These are phyloP conservation scores for Auricularia cornea DNA, from an alignment of 768 basidiomycete genomes.

Conservation along the genomic window DNA sequence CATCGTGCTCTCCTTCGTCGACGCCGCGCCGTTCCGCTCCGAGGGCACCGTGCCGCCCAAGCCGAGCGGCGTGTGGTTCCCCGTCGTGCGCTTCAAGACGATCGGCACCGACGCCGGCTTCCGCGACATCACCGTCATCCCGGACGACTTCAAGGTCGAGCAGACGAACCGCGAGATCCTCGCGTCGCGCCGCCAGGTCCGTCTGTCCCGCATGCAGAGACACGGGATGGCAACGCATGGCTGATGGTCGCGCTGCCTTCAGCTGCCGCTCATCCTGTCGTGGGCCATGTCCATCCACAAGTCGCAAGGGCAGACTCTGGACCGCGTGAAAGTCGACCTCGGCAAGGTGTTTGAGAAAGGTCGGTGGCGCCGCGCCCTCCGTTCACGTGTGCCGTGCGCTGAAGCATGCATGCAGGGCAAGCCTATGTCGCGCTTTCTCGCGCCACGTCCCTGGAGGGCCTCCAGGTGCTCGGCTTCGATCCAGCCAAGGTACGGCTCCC, in stretches of 20 bases:
- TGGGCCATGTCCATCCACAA: conserved; percentile 89
- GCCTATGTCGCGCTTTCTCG: conserved; percentile 20
- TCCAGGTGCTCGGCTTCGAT: conserved; percentile 24
- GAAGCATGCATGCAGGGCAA: conserved; percentile 10
- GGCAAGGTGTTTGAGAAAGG: conserved; percentile 70
- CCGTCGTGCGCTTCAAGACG: conserved; percentile 66
- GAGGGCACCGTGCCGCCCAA: conserved; percentile 7
- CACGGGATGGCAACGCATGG: no score
- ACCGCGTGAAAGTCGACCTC: conserved; percentile 76
- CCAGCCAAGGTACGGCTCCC: neutral
- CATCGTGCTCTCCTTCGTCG: conserved; percentile 61
- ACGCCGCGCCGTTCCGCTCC: conserved; percentile 42
- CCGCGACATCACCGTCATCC: conserved; percentile 48
- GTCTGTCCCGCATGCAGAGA: conserved; percentile 13
- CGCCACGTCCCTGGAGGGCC: conserved; percentile 24
- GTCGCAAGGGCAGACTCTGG: conserved; percentile 83
- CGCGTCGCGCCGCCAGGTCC: conserved; percentile 69
- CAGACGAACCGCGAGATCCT: conserved; percentile 78
- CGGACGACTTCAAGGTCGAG: conserved; percentile 82
- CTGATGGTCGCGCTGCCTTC: no score
- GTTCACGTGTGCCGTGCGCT: neutral
- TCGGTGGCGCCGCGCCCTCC: conserved; percentile 13
- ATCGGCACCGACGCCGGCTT: conserved; percentile 21
- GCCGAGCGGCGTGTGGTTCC: conserved; percentile 31
- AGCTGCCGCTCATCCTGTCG: conserved; percentile 74